Evolutionary conservation across 148 eudicot species (phyloP).

Genomic region (Fallopia convolvulus): DNA sequence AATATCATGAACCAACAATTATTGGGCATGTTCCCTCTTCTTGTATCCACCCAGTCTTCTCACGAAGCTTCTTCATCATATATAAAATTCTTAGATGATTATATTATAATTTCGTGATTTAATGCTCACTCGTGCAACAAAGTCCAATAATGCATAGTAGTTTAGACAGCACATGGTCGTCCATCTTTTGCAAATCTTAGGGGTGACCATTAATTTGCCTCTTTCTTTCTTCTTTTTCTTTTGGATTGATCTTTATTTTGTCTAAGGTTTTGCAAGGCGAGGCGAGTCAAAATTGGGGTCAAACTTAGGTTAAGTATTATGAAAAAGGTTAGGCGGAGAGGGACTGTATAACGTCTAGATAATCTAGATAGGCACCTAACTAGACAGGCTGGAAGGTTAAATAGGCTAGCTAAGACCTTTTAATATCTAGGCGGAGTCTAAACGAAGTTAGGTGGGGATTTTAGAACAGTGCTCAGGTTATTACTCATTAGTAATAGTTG

Average conservation of each 20-base stretch:
- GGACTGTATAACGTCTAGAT: too few species aligned
- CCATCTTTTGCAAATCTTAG: background rate
- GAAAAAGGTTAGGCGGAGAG: too few species aligned
- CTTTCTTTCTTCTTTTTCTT: background rate
- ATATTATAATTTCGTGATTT: background rate
- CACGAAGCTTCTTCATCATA: constrained; percentile 8
- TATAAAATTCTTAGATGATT: background rate
- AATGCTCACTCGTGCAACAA: constrained; percentile 6
- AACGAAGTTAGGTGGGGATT: too few species aligned
- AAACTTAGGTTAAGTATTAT: too few species aligned
- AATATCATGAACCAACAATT: constrained; percentile 4
- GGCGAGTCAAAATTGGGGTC: too few species aligned
- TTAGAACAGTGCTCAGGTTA: too few species aligned
- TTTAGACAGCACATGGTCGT: background rate
- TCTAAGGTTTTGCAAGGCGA: background rate
- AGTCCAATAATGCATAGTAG: background rate
- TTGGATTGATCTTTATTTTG: background rate
- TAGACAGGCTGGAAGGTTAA: too few species aligned
- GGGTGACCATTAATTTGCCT: background rate
- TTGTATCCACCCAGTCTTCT: background rate
- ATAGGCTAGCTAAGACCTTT: too few species aligned
- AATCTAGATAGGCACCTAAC: too few species aligned
- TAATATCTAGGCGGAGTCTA: too few species aligned
- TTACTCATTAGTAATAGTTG: too few species aligned
- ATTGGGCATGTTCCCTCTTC: constrained; percentile 5